Evolutionary conservation across 257 asterid genomes (phyloP).

Genomic region (Lycium barbarum): DNA sequence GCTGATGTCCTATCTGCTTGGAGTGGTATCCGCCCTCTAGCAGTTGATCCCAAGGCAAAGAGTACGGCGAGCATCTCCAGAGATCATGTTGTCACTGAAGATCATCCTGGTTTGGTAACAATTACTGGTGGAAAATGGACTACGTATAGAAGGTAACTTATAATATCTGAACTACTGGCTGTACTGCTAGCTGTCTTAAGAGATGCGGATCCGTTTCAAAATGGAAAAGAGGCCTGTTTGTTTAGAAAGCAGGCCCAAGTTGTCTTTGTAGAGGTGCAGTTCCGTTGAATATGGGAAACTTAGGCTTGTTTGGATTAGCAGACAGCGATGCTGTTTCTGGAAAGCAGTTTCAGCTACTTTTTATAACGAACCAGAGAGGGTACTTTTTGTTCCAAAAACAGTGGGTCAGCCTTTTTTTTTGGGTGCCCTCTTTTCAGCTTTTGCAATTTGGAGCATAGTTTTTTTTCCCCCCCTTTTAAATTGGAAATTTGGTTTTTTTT

Average conservation of each 20-base stretch:
- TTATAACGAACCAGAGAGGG: not conserved
- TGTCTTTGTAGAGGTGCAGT: not conserved
- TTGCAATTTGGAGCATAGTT: not conserved
- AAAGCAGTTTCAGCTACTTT: constrained; percentile 10
- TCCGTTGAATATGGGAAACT: not conserved
- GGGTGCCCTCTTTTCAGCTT: not conserved
- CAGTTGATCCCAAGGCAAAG: constrained; percentile 89
- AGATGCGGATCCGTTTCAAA: not conserved
- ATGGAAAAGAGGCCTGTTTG: constrained; percentile 3
- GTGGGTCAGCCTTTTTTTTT: not conserved
- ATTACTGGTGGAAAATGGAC: constrained; percentile 99
- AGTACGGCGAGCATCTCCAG: constrained; percentile 92
- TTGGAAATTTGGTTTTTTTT: not conserved
- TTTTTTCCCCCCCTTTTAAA: not conserved
- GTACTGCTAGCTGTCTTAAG: constrained; percentile 6
- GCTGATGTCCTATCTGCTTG: constrained; percentile 94
- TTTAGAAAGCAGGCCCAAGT: constrained; percentile 13
- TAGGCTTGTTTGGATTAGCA: not conserved
- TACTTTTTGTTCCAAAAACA: not conserved
- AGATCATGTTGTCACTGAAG: constrained; percentile 91
- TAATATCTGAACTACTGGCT: not conserved
- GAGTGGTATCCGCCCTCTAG: constrained; percentile 99
- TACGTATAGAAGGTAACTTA: constrained; percentile 86
- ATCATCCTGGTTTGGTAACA: constrained; percentile 90
- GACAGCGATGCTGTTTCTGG: not conserved